phyloP scores from a whole-genome alignment of 2,329 filamentous ascomycete species.

The Eutypa lata region DNA sequence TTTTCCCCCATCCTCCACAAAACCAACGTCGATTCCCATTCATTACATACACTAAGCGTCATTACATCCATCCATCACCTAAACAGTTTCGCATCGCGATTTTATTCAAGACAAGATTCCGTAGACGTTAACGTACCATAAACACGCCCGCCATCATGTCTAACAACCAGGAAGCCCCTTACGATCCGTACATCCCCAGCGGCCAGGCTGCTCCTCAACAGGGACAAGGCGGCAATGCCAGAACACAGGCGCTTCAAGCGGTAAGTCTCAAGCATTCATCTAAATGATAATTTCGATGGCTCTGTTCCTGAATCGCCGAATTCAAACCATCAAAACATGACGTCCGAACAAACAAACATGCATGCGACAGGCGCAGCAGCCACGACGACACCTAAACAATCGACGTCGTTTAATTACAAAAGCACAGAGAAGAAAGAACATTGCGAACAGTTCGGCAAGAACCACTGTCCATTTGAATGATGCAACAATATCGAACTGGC shows the following conservation, averaged over 20 bases:
- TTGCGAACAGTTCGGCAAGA: too few species aligned
- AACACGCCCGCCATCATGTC: slow-evolving; percentile 44
- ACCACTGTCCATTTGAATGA: too few species aligned
- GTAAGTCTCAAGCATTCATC: slow-evolving; percentile 54
- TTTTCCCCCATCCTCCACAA: not conserved
- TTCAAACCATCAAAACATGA: slow-evolving; percentile 6
- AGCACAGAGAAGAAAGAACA: too few species aligned
- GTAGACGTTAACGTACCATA: not conserved
- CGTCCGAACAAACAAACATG: not conserved
- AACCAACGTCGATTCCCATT: not conserved
- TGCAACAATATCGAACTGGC: too few species aligned
- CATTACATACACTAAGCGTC: not conserved
- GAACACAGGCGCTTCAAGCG: slow-evolving; percentile 71
- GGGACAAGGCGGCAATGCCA: slow-evolving; percentile 45
- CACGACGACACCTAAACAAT: too few species aligned
- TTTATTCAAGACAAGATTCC: not conserved
- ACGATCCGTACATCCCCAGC: slow-evolving; percentile 85
- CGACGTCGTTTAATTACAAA: too few species aligned
- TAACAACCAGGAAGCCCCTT: slow-evolving; percentile 60
- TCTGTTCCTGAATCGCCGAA: slow-evolving; percentile 17
- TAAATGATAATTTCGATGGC: slow-evolving; percentile 10
- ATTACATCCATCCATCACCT: not conserved
- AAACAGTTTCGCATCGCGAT: not conserved
- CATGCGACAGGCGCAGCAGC: not conserved
- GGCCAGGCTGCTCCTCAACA: slow-evolving; percentile 50